These are phyloP conservation scores for Cytospora chrysosperma DNA, from an alignment of 2,329 filamentous ascomycete genomes.

Conservation along the genomic window DNA sequence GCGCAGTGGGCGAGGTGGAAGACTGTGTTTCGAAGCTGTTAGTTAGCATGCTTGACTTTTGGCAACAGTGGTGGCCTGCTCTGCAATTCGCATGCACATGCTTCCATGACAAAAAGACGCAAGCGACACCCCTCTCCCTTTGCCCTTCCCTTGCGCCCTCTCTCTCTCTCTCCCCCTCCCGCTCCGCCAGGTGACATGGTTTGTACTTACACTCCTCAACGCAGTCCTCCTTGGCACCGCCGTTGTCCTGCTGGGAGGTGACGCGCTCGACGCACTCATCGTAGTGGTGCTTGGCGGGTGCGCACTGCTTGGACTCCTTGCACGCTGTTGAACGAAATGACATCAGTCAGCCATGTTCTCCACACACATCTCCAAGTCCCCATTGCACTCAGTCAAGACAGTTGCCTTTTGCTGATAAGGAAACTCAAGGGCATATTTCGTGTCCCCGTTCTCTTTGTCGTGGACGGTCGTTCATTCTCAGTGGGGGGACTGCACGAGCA, in stretches of 20 bases:
- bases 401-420: not conserved
- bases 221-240: constrained; percentile 84
- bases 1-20: constrained; percentile 99
- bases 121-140: not conserved
- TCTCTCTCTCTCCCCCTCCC: too few relatives aligned
- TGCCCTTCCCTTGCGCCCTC: too few relatives aligned
- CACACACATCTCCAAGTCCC: not conserved
- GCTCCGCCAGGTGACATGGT: constrained; percentile 1
- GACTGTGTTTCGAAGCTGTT: constrained; percentile 59
- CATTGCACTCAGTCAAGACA: not conserved
- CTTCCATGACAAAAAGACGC: not conserved
- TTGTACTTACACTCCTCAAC: constrained; percentile 92
- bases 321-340: constrained; percentile 66
- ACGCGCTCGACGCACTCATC: constrained; percentile 98
- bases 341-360: constrained; percentile 17
- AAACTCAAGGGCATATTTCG: not conserved
- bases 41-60: constrained; percentile 16
- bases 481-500: not conserved
- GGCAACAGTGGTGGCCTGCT: not conserved
- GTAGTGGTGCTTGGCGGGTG: constrained; percentile 92
- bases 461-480: not conserved
- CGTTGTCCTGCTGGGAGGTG: constrained; percentile 65
- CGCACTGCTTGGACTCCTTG: constrained; percentile 80
- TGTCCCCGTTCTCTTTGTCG: not conserved
- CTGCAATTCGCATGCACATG: not conserved